Percentiles rank a stretch among this genome's conserved stretches.
Evolutionary conservation across 2,329 filamentous ascomycete species (phyloP).

Genomic region (Penicillium sp.): DNA sequence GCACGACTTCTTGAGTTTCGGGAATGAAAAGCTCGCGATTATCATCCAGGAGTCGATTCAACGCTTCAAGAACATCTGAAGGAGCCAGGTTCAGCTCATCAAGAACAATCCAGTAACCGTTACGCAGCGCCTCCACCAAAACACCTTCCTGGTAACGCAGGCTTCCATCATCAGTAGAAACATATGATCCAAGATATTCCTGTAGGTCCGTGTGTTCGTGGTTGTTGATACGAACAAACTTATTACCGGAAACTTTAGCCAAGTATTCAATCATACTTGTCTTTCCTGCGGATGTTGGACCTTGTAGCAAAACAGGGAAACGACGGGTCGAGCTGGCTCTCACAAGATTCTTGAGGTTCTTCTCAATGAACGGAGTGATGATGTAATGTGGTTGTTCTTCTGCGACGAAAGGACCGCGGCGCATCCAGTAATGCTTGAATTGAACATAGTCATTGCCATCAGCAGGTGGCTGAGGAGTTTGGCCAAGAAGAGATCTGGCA

Average conservation of each 20-base stretch:
- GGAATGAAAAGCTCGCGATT: conserved; percentile 94
- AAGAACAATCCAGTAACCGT: conserved; percentile 96
- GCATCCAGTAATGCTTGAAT: conserved; percentile 89
- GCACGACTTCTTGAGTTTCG: conserved; percentile 91
- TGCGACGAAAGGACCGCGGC: conserved; percentile 66
- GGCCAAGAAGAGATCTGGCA: conserved; percentile 70
- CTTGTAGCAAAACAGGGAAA: conserved; percentile 93
- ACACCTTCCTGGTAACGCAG: conserved; percentile 91
- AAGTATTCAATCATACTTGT: conserved; percentile 99
- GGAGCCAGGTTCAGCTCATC: conserved; percentile 97
- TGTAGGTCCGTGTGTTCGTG: conserved; percentile 98
- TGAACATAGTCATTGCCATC: conserved; percentile 78
- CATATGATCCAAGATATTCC: conserved; percentile 93
- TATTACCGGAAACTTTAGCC: conserved; percentile 94
- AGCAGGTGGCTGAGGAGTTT: conserved; percentile 72
- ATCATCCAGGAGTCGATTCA: conserved; percentile 93
- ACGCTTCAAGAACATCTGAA: conserved; percentile 91
- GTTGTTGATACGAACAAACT: conserved; percentile 98
- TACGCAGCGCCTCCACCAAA: conserved; percentile 84
- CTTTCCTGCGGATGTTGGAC: conserved; percentile 94
- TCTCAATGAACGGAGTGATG: conserved; percentile 90
- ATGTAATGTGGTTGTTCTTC: conserved; percentile 87
- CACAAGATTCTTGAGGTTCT: conserved; percentile 91
- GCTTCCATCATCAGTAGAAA: conserved; percentile 80
- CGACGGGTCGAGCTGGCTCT: conserved; percentile 86